These are phyloP conservation scores for Phytomonas francai DNA, from an alignment of 208 protist species.

Conservation along the genomic window DNA sequence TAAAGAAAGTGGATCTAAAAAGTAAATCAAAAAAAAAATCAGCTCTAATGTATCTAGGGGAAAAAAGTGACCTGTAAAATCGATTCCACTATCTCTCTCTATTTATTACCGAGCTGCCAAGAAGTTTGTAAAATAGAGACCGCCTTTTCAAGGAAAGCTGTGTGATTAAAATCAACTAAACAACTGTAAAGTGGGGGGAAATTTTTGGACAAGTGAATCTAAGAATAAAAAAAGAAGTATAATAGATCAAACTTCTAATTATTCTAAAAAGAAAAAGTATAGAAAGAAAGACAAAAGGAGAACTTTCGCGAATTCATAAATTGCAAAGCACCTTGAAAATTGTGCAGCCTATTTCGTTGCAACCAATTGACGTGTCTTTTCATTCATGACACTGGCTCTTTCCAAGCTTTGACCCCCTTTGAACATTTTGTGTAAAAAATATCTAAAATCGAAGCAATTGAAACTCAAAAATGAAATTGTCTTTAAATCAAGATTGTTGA, in stretches of 20 bases:
- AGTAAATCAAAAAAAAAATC: constrained; percentile 10
- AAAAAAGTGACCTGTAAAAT: constrained; percentile 4
- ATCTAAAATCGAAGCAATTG: background rate
- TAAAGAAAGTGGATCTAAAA: background rate
- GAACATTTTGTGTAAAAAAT: background rate
- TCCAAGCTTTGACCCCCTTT: background rate
- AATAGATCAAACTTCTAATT: background rate
- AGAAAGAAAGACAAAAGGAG: constrained; percentile 8
- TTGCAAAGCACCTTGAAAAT: background rate
- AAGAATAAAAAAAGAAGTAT: constrained; percentile 9
- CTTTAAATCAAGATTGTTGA: background rate
- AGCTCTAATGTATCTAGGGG: background rate
- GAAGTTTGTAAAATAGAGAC: constrained; percentile 1
- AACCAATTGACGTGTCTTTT: background rate
- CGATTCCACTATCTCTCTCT: background rate
- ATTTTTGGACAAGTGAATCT: constrained; percentile 8
- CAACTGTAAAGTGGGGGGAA: background rate
- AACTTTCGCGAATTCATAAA: constrained; percentile 8
- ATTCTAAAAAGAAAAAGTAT: constrained; percentile 4
- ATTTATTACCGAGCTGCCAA: background rate
- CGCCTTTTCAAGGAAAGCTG: background rate
- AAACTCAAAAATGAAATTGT: background rate
- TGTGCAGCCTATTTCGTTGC: no score
- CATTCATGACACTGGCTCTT: background rate
- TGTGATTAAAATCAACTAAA: background rate